Evolutionary conservation across 805 yeast genomes (phyloP).

Genomic region (Vanderwaltozyma verrucispora): DNA sequence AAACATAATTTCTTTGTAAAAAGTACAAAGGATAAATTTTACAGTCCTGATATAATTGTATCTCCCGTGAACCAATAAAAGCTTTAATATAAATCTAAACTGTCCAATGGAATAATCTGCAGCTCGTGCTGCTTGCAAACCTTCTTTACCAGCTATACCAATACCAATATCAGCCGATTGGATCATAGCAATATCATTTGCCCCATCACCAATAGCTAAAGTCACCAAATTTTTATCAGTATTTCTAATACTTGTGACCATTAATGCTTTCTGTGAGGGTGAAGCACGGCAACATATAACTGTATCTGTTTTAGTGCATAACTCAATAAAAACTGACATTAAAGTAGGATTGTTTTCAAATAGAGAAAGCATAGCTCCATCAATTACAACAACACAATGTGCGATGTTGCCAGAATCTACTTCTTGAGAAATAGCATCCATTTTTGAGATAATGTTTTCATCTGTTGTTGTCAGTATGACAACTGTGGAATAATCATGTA

Average conservation of each 20-base stretch:
- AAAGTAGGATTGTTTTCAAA: constrained; percentile 66
- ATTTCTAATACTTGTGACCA: constrained; percentile 76
- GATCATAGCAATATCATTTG: constrained; percentile 98
- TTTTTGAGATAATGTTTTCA: constrained; percentile 54
- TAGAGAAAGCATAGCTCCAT: constrained; percentile 73
- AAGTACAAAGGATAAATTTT: constrained; percentile 85
- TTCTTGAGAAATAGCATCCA: constrained; percentile 68
- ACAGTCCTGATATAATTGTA: constrained; percentile 89
- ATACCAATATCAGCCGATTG: constrained; percentile 97
- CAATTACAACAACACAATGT: constrained; percentile 89
- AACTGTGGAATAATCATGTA: constrained; percentile 86
- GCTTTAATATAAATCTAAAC: constrained; percentile 71
- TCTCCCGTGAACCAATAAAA: constrained; percentile 87
- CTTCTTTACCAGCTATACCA: constrained; percentile 96
- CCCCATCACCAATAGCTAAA: constrained; percentile 97
- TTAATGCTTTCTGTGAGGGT: constrained; percentile 89
- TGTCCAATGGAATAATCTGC: constrained; percentile 95
- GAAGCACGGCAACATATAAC: constrained; percentile 94
- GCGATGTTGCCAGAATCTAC: constrained; percentile 69
- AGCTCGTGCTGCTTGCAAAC: constrained; percentile 90
- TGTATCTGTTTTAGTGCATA: constrained; percentile 81
- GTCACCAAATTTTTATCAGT: constrained; percentile 64
- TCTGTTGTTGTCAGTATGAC: constrained; percentile 49
- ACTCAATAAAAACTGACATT: constrained; percentile 67
- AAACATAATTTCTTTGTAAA: constrained; percentile 86